These are phyloP conservation scores for Scorias spongiosa DNA, from an alignment of 2,329 filamentous ascomycete species.

Conservation along the genomic window DNA sequence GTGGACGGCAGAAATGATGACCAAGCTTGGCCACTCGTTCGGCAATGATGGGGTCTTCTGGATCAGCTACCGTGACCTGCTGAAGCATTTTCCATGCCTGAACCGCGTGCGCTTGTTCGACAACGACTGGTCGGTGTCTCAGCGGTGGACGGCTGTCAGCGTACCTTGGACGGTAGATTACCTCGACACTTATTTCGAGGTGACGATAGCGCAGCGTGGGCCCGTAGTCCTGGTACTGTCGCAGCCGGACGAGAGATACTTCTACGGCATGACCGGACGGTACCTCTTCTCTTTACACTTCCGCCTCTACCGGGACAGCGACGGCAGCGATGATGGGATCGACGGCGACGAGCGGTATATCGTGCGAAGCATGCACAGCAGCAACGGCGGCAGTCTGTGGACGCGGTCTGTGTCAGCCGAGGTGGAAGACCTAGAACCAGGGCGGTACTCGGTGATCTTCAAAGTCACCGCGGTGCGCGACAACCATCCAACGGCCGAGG, in stretches of 20 bases:
- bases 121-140: conserved; percentile 43
- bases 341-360: conserved; percentile 11
- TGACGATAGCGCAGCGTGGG: conserved; percentile 36
- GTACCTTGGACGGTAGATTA: conserved; percentile 48
- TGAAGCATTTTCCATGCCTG: conserved; percentile 43
- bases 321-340: background rate
- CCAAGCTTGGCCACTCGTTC: conserved; percentile 48
- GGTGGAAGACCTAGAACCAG: conserved; percentile 51
- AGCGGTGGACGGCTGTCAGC: conserved; percentile 45
- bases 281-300: conserved; percentile 45
- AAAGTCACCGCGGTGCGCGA: conserved; percentile 55
- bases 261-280: conserved; percentile 40
- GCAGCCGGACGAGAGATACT: conserved; percentile 48
- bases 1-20: conserved; percentile 69
- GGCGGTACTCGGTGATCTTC: conserved; percentile 60
- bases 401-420: conserved; percentile 63
- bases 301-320: conserved; percentile 39
- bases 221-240: conserved; percentile 44
- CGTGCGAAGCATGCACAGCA: conserved; percentile 18
- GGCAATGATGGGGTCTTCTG: conserved; percentile 35
- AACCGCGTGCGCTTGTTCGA: conserved; percentile 47
- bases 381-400: conserved; percentile 42
- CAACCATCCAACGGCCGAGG: conserved; percentile 41
- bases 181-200: conserved; percentile 43
- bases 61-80: conserved; percentile 44